Percentiles rank a stretch among this genome's conserved stretches.
These are phyloP conservation scores for Metrosideros polymorpha DNA, from an alignment of 441 rosid genomes.

Conservation along the genomic window DNA sequence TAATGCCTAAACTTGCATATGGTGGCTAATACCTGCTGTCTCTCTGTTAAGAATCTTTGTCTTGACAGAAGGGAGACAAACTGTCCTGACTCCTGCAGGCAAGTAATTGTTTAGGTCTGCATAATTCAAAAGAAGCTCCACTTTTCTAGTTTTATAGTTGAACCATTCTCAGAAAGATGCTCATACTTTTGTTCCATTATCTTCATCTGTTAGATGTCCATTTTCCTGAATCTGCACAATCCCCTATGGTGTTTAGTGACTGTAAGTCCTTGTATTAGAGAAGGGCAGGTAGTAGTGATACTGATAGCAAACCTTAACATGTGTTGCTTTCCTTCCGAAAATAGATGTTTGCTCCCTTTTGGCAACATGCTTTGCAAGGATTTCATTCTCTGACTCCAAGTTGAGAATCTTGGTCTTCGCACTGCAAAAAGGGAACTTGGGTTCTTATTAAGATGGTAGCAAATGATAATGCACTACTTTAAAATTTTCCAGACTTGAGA, in stretches of 20 bases:
- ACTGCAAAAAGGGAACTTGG: constrained; percentile 14
- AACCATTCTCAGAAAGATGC: background rate
- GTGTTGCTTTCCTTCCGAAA: constrained; percentile 15
- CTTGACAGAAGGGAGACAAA: constrained; percentile 23
- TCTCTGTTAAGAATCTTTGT: constrained; percentile 50
- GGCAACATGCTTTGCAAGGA: constrained; percentile 23
- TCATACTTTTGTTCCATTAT: constrained; percentile 26
- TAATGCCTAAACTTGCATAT: background rate
- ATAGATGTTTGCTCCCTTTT: constrained; percentile 18
- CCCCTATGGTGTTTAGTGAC: background rate
- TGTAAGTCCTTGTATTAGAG: constrained; percentile 13
- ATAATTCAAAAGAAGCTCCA: background rate
- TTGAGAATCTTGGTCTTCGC: constrained; percentile 31
- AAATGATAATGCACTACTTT: background rate
- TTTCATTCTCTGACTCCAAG: constrained; percentile 45
- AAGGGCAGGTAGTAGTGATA: background rate
- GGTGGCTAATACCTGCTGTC: constrained; percentile 39
- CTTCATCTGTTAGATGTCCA: constrained; percentile 29
- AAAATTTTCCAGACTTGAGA: background rate
- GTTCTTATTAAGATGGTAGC: background rate
- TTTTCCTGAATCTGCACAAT: constrained; percentile 29
- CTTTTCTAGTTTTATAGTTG: background rate
- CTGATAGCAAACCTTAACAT: constrained; percentile 23
- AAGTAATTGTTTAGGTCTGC: constrained; percentile 1
- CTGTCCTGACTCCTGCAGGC: constrained; percentile 30